These are phyloP conservation scores for Lactarius akahatsu DNA, from an alignment of 768 basidiomycete species.

Conservation along the genomic window DNA sequence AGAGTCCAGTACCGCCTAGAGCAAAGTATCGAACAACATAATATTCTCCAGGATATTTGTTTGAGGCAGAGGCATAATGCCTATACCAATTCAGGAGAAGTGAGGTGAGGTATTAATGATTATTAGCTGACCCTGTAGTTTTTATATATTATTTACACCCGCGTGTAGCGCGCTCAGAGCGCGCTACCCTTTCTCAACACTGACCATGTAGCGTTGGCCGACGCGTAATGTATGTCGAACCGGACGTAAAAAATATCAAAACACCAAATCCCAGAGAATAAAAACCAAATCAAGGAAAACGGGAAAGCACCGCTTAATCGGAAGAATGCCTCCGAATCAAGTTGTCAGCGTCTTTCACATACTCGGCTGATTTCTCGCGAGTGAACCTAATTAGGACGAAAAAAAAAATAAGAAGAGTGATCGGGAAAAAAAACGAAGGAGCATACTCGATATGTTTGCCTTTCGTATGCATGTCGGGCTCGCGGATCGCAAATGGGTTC, in stretches of 20 bases:
- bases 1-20: not conserved
- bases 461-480: conserved; percentile 84
- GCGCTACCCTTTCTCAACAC: not conserved
- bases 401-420: conserved; percentile 19
- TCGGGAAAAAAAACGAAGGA: not conserved
- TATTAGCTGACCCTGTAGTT: not conserved
- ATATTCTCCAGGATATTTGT: not conserved
- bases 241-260: not conserved
- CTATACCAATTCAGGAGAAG: not conserved
- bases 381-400: conserved; percentile 13
- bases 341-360: conserved; percentile 20
- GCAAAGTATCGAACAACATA: not conserved
- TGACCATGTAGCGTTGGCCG: not conserved
- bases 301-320: not conserved
- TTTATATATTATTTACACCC: no score
- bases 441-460: conserved; percentile 68
- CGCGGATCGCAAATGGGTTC: conserved; percentile 86
- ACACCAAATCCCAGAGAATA: conserved; percentile 1
- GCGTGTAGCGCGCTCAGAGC: no score
- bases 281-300: not conserved
- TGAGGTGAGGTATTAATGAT: not conserved
- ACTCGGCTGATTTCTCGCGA: conserved; percentile 21
- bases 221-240: not conserved
- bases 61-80: not conserved
- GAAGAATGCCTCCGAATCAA: conserved; percentile 17